Evolutionary conservation across 225 moss, liverwort and hornwort genomes (phyloP).

Genomic region (Bryum argenteum): DNA sequence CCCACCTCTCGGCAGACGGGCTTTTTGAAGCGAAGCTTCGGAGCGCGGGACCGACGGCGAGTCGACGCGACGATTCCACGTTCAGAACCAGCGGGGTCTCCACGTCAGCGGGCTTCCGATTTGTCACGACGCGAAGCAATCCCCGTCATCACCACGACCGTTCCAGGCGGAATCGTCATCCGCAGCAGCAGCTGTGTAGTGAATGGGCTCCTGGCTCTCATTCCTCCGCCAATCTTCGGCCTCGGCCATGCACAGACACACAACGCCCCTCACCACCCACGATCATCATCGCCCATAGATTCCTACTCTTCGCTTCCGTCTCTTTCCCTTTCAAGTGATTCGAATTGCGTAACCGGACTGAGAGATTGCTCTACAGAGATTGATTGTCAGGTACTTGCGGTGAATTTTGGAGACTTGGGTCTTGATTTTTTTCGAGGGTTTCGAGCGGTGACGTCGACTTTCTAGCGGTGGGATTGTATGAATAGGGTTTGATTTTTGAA

Average conservation of each 20-base stretch:
- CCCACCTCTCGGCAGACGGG: constrained; percentile 20
- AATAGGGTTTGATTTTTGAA: constrained; percentile 35
- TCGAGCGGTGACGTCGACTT: constrained; percentile 31
- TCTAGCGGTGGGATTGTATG: not conserved
- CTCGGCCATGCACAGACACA: constrained; percentile 17
- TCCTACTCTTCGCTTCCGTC: not conserved
- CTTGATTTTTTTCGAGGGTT: not conserved
- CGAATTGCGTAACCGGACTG: too few relatives aligned
- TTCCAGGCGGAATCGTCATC: constrained; percentile 14
- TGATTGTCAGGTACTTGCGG: not conserved
- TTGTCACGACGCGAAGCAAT: constrained; percentile 11
- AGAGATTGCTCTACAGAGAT: not conserved
- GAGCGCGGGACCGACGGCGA: not conserved
- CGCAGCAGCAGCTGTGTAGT: not conserved
- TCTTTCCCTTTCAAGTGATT: not conserved
- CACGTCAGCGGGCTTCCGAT: constrained; percentile 10
- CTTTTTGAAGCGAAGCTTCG: constrained; percentile 31
- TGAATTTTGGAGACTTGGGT: not conserved
- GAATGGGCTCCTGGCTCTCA: constrained; percentile 35
- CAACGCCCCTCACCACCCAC: not conserved
- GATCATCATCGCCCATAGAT: not conserved
- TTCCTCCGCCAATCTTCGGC: constrained; percentile 40
- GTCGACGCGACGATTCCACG: not conserved
- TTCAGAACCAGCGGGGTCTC: not conserved
- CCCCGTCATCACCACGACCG: not conserved